A percentile compares a stretch with the other conserved stretches of the same genome.
Evolutionary conservation across 2,329 filamentous ascomycete genomes (phyloP).

Genomic region (Chrysoporthe puriensis): DNA sequence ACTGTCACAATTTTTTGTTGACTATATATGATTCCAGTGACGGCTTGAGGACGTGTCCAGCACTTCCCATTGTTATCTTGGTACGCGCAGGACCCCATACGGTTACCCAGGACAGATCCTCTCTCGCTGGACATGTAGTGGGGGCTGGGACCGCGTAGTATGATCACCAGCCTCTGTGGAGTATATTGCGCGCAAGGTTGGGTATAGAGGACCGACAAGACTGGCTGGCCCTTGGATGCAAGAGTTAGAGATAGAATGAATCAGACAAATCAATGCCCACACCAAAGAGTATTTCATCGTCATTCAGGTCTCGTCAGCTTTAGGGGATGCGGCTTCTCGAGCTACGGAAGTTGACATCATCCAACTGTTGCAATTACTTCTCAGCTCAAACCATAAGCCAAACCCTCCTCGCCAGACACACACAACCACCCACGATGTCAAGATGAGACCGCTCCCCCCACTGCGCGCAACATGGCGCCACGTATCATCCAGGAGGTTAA

Average conservation of each 20-base stretch:
- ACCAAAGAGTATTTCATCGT: too few relatives aligned
- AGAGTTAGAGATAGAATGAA: too few relatives aligned
- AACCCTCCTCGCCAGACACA: not conserved
- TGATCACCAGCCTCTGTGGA: too few relatives aligned
- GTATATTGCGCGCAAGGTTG: too few relatives aligned
- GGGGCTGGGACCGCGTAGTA: too few relatives aligned
- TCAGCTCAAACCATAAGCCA: not conserved
- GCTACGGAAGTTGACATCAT: not conserved
- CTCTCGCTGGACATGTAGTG: too few relatives aligned
- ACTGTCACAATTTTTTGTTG: too few relatives aligned
- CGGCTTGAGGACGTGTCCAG: not conserved
- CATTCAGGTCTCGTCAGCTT: not conserved
- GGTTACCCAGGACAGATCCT: too few relatives aligned
- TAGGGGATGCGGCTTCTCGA: not conserved
- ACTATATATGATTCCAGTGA: not conserved
- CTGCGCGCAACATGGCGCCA: conserved; percentile 18
- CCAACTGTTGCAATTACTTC: not conserved
- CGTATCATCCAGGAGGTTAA: not conserved
- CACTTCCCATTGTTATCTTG: not conserved
- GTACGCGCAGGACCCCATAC: not conserved
- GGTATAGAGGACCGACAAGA: too few relatives aligned
- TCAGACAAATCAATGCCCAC: too few relatives aligned
- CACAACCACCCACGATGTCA: conserved; percentile 6
- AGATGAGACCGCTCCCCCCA: conserved; percentile 19
- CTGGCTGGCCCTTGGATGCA: too few relatives aligned